Evolutionary conservation across 495 filamentous ascomycete species (phyloP).

Genomic region (Trichoderma asperelloides): DNA sequence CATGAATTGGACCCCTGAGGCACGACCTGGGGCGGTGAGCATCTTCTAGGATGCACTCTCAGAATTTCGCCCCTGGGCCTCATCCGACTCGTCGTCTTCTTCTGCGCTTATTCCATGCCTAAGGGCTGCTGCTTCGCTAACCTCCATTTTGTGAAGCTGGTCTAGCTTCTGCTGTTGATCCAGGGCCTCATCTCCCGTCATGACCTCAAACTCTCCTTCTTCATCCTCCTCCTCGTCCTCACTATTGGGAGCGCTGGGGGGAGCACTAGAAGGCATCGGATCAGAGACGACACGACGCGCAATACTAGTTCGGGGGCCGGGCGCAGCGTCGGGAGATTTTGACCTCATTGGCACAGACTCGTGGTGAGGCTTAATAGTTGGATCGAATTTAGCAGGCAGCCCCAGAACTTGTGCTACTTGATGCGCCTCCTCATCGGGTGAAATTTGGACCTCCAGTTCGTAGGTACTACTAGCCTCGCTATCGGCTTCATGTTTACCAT

Average conservation of each 20-base stretch:
- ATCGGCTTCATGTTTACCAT: slow-evolving; percentile 46
- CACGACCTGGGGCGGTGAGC: background rate
- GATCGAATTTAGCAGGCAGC: slow-evolving; percentile 48
- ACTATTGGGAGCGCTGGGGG: slow-evolving; percentile 27
- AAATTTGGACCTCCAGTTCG: slow-evolving; percentile 37
- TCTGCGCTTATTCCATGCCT: slow-evolving; percentile 17
- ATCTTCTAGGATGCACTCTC: slow-evolving; percentile 5
- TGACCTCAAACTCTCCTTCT: slow-evolving; percentile 41
- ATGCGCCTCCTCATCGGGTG: slow-evolving; percentile 56
- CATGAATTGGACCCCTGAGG: background rate
- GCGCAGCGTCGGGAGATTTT: background rate
- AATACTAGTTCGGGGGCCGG: slow-evolving; percentile 12
- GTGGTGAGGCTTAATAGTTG: slow-evolving; percentile 44
- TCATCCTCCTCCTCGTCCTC: slow-evolving; percentile 34
- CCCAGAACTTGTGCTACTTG: slow-evolving; percentile 65
- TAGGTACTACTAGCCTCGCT: slow-evolving; percentile 36
- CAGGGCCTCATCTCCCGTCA: slow-evolving; percentile 25
- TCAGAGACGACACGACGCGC: slow-evolving; percentile 15
- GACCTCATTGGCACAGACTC: slow-evolving; percentile 15
- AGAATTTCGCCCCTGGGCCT: slow-evolving; percentile 12
- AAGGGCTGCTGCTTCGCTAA: slow-evolving; percentile 42
- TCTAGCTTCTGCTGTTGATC: slow-evolving; percentile 34
- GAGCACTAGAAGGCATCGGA: slow-evolving; percentile 12
- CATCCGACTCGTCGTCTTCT: slow-evolving; percentile 24
- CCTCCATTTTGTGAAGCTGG: slow-evolving; percentile 47